Evolutionary conservation across 1,284 basidiomycete species (phyloP), one percentile per base, ranked within the genome.

Genomic region (Microstroma glucosiphilum): DNA sequence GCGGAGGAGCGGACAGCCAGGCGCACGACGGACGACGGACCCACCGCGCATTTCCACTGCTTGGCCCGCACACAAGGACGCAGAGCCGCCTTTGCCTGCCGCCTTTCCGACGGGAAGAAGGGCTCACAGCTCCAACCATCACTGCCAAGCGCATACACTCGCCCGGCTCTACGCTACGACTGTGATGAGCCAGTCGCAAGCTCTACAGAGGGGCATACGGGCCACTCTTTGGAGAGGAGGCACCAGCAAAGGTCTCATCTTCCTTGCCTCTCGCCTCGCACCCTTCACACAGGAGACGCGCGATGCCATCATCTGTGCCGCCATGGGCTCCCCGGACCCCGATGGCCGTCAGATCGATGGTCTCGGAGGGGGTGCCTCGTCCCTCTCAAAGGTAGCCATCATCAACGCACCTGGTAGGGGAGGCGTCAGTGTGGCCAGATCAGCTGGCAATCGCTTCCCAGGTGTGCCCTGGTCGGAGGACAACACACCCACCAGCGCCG

Each of bases 271-370:
- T 0, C 63, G 60, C 17, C 62, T 78, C 4, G 75, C 76, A 0
- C 53, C 61, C 7, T 76, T 58, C 37, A 43, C 63, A 26, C 64
- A 60, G 9, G 63, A 69, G 6, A 80, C 84, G 60, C 81, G 77
- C 7, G 73, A 82, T 0, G 77, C 83, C 67, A 85, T 90, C 60
- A 87, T 91, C 67, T 84, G 87, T 17, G 83, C 68, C 0, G 75
- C 75, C 86, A 0, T 91, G 88, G 90, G 90, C 17, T 89, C 88
- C 1, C 90, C 90, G 0, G 90, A 92, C 72, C 83, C 87, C 0
- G 82, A 89, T 72, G 85, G 85, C 3, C 82, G 89, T 12, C 90
- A 92, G 80, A 83, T 91, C 21, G 87, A 91, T 70, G 90, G 80
- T 13, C 68, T 81, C 26, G 90, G 90, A 9, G 89, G 90, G 2